phyloP scores from a whole-genome alignment of 2,329 filamentous ascomycete genomes.

The Xylariaceae sp. region DNA sequence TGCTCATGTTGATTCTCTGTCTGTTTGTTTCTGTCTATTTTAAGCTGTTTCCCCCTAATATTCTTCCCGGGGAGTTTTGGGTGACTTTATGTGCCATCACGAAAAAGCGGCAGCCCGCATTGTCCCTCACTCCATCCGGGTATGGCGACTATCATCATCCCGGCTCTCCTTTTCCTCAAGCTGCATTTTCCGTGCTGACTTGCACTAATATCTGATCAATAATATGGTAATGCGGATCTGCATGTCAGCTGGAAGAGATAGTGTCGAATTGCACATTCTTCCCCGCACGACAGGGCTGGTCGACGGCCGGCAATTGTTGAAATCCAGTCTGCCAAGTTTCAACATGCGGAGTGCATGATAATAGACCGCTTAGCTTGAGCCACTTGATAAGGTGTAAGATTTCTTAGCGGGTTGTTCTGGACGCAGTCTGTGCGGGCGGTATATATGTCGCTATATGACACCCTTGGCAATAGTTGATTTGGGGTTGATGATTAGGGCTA shows the following conservation, averaged over 20 bases:
- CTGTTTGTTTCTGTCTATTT: slow-evolving; percentile 4
- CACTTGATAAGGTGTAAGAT: slow-evolving; percentile 2
- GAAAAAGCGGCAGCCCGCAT: slow-evolving; percentile 1
- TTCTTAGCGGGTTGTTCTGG: background rate
- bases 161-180: slow-evolving; percentile 7
- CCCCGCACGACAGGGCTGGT: slow-evolving; percentile 25
- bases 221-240: slow-evolving; percentile 11
- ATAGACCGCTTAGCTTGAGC: background rate
- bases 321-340: slow-evolving; percentile 8
- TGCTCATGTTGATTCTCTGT: slow-evolving; percentile 27
- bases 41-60: too few relatives aligned
- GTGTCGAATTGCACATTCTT: slow-evolving; percentile 4
- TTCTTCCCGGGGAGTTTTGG: too few relatives aligned
- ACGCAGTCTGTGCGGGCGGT: background rate
- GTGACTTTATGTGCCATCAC: slow-evolving; percentile 13
- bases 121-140: background rate
- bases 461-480: slow-evolving; percentile 14
- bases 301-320: slow-evolving; percentile 19
- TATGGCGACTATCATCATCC: slow-evolving; percentile 3
- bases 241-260: slow-evolving; percentile 6
- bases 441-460: slow-evolving; percentile 2
- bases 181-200: background rate
- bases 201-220: background rate
- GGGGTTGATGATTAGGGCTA: background rate
- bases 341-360: slow-evolving; percentile 8